Conservation (phyloP, 2,329 filamentous ascomycete genomes). For the Coniochaeta sp. region DNA sequence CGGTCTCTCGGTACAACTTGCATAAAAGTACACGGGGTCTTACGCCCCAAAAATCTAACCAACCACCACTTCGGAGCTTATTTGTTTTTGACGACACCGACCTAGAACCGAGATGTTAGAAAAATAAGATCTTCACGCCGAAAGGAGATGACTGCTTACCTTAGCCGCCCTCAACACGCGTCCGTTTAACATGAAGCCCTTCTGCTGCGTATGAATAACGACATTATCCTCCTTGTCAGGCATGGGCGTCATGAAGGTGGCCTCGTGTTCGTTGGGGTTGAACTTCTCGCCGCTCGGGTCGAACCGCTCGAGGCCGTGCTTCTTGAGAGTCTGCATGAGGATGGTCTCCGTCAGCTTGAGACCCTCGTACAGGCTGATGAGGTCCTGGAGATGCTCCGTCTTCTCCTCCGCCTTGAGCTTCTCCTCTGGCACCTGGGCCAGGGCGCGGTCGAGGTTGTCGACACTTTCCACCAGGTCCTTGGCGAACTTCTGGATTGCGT, state of each 20-base stretch:
- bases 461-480: conserved; percentile 91
- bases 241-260: conserved; percentile 87
- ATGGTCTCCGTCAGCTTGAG: conserved; percentile 93
- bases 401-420: conserved; percentile 53
- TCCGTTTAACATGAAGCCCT: conserved; percentile 92
- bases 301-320: conserved; percentile 89
- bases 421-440: conserved; percentile 68
- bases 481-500: conserved; percentile 92
- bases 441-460: conserved; percentile 94
- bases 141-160: conserved; percentile 58
- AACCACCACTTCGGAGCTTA: conserved; percentile 7
- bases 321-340: conserved; percentile 79
- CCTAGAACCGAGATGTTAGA: background rate
- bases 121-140: conserved; percentile 73
- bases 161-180: conserved; percentile 85
- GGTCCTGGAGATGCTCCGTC: conserved; percentile 57
- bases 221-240: conserved; percentile 82
- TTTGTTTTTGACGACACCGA: conserved; percentile 16
- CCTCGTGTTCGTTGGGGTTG: conserved; percentile 94
- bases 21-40: conserved; percentile 25
- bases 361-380: conserved; percentile 76
- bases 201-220: conserved; percentile 89
- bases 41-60: background rate
- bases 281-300: conserved; percentile 81
- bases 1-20: conserved; percentile 15